Base-by-base conservation (phyloP, 176 grass and related monocot genomes). In the Zoysia pacifica region DNA sequence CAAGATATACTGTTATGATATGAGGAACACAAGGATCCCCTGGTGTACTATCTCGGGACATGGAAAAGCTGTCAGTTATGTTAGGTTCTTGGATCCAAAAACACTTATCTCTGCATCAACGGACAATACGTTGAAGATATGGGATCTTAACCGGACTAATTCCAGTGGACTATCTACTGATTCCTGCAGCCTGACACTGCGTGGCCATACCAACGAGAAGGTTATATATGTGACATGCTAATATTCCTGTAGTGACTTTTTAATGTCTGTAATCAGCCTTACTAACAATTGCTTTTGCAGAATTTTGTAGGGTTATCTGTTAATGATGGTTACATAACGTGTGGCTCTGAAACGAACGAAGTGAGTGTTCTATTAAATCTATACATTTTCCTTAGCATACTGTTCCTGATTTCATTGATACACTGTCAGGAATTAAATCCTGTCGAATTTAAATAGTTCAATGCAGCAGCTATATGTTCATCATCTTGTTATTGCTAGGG, bases 261-360 rank as follows among this genome's bases (percentile, higher is more conserved):
- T 39, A 72, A 75, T 80, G 18, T 51, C 56, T 74, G 48, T 70
- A 38, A 38, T 71, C 56, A 49, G 74, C 19, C 62, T 82, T 74
- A 69, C 46, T 75, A 53, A 68, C 62, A 67, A 81, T 88, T 87
- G 11, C 51, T 35, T 61, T 50, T 95, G 75, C 90, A 99, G 97
- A 99, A 99, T 89, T 99, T 99, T 91, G 93, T 99, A 66, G 97
- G 97, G 53, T 93, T 99, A 72, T 99, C 93, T 67, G 90, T 99
- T 61, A 79, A 85, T 12, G 90, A 99, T 60, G 97, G 97, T 80
- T 99, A 96, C 77, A 93, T 99, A 86, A 72, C 89, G 37, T 99
- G 97, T 60, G 97, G 97, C 65, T 99, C 97, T 49, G 97, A 99
- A 88, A 91, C 89, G 43, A 99, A 96, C 13, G 97, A 99, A 81